Evolutionary conservation across 2,329 filamentous ascomycete species (phyloP).

Genomic region (Thelonectria rubi): DNA sequence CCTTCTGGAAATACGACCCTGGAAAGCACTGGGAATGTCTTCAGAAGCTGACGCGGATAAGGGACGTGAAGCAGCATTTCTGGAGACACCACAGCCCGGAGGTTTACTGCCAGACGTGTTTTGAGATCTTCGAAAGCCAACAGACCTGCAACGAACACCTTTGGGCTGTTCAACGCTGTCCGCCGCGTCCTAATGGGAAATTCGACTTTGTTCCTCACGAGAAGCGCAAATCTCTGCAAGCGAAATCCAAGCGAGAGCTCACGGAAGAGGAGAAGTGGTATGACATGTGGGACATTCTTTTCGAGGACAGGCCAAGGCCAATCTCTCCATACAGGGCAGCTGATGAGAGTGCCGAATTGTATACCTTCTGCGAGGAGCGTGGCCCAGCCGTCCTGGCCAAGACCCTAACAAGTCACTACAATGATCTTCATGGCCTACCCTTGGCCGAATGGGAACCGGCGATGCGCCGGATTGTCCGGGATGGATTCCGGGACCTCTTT

Average conservation of each 20-base stretch:
- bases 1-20: conserved; percentile 45
- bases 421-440: too few relatives aligned
- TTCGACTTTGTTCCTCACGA: conserved; percentile 1
- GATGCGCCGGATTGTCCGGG: too few relatives aligned
- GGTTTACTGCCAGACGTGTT: conserved; percentile 2
- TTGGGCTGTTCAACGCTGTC: neutral
- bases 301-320: conserved; percentile 33
- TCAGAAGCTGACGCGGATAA: conserved; percentile 38
- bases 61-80: conserved; percentile 46
- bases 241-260: conserved; percentile 13
- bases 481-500: too few relatives aligned
- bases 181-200: neutral
- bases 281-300: conserved; percentile 41
- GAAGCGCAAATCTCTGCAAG: neutral
- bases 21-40: conserved; percentile 41
- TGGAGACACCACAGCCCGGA: conserved; percentile 2
- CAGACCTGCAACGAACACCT: neutral
- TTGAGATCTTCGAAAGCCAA: neutral
- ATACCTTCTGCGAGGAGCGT: too few relatives aligned
- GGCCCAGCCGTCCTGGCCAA: too few relatives aligned
- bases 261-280: conserved; percentile 43
- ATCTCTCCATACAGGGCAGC: conserved; percentile 34
- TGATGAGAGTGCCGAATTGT: too few relatives aligned
- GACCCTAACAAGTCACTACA: too few relatives aligned
- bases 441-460: too few relatives aligned